Conservation (phyloP, 768 basidiomycete species). For the Lentinula raphanica region DNA sequence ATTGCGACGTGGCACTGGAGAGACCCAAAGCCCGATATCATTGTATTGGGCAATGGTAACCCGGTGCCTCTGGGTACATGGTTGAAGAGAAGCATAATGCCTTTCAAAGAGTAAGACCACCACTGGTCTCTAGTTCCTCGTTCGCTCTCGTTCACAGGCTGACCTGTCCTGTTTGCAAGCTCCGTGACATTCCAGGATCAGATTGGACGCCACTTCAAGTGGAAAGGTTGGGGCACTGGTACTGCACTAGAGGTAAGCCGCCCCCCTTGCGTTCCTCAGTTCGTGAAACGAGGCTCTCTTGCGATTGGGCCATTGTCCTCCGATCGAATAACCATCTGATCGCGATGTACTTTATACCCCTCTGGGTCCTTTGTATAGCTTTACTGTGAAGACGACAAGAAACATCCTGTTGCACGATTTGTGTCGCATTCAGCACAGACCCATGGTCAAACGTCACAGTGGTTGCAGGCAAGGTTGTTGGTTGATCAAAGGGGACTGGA, state of each 20-base stretch:
- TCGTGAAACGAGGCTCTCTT: too few relatives aligned
- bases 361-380: too few relatives aligned
- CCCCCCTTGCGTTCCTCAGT: not conserved
- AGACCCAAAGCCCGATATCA: slow-evolving; percentile 30
- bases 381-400: slow-evolving; percentile 28
- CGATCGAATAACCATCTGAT: slow-evolving; percentile 1
- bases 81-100: slow-evolving; percentile 34
- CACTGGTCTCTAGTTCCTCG: slow-evolving; percentile 9
- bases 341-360: not conserved
- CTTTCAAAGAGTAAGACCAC: slow-evolving; percentile 30
- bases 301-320: too few relatives aligned
- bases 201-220: slow-evolving; percentile 30
- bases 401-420: slow-evolving; percentile 32
- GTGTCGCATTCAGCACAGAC: slow-evolving; percentile 17
- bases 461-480: slow-evolving; percentile 25
- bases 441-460: slow-evolving; percentile 10
- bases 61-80: slow-evolving; percentile 30
- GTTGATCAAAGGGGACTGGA: slow-evolving; percentile 28
- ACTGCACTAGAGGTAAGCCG: slow-evolving; percentile 27
- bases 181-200: slow-evolving; percentile 32
- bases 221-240: slow-evolving; percentile 36
- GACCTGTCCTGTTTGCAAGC: slow-evolving; percentile 16
- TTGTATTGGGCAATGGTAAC: slow-evolving; percentile 27
- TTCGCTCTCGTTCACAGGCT: not conserved
- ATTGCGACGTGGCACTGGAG: slow-evolving; percentile 36